A percentile compares a stretch with the other conserved stretches of the same genome.
phyloP scores from a whole-genome alignment of 2,329 filamentous ascomycete species.

The Exophiala calicioides region DNA sequence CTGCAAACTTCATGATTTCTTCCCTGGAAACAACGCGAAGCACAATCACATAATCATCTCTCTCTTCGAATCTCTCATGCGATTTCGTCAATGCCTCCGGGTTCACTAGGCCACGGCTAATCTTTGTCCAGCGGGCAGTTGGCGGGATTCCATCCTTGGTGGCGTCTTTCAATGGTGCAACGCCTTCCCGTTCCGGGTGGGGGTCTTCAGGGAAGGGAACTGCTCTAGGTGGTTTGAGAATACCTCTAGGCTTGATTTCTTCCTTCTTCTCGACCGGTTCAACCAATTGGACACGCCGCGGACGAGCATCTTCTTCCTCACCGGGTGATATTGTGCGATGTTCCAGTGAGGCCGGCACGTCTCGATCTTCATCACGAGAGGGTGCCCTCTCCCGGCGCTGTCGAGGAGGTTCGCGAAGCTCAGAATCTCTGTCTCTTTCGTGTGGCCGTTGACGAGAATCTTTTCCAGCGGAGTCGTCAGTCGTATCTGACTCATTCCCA shows the following conservation, averaged over 20 bases:
- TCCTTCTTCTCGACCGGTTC: constrained; percentile 68
- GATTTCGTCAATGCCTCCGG: constrained; percentile 80
- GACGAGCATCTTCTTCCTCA: constrained; percentile 29
- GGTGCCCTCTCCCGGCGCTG: constrained; percentile 17
- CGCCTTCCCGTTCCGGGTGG: constrained; percentile 81
- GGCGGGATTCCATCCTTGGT: constrained; percentile 69
- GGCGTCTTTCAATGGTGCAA: constrained; percentile 89
- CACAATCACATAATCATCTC: constrained; percentile 92
- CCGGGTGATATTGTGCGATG: constrained; percentile 27
- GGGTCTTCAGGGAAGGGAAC: constrained; percentile 80
- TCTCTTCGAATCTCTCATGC: constrained; percentile 88
- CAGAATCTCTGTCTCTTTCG: constrained; percentile 14
- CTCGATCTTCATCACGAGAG: constrained; percentile 19
- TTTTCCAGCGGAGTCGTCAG: constrained; percentile 19
- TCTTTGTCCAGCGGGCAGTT: constrained; percentile 84
- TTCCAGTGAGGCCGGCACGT: constrained; percentile 10
- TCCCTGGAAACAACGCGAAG: constrained; percentile 82
- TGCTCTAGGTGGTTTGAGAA: constrained; percentile 77
- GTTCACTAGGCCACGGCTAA: constrained; percentile 84
- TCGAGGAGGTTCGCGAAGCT: constrained; percentile 20
- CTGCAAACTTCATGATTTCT: constrained; percentile 85
- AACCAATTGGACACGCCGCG: constrained; percentile 52
- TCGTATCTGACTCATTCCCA: constrained; percentile 23
- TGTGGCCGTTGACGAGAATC: constrained; percentile 12
- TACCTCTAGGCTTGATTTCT: constrained; percentile 72